Conservation (phyloP, 108 stramenopile species). For the Stephanodiscus minutulus region DNA sequence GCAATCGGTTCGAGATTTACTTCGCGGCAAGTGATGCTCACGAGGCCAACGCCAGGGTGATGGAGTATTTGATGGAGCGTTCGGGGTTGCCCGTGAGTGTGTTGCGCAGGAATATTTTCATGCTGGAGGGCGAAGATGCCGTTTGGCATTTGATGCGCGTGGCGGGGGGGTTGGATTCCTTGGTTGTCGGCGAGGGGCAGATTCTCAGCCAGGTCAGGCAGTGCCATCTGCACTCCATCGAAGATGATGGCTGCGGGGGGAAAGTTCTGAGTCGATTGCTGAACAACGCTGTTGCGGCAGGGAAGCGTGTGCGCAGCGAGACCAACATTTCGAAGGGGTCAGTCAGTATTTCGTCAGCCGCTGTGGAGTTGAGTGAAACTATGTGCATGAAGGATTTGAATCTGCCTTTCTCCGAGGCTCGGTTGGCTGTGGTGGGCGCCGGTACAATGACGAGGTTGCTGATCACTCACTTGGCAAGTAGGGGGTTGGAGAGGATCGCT, state of each 20-base stretch:
- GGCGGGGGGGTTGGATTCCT: slow-evolving; percentile 94
- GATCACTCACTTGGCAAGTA: slow-evolving; percentile 92
- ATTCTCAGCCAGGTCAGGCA: slow-evolving; percentile 96
- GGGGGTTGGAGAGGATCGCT: slow-evolving; percentile 92
- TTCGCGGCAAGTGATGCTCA: slow-evolving; percentile 89
- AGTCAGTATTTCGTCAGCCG: slow-evolving; percentile 93
- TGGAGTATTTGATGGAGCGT: slow-evolving; percentile 83
- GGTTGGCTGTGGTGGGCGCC: slow-evolving; percentile 94
- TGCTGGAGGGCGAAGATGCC: slow-evolving; percentile 94
- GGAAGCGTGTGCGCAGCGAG: slow-evolving; percentile 96
- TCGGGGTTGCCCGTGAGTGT: slow-evolving; percentile 81
- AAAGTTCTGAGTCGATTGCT: slow-evolving; percentile 93
- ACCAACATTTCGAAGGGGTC: slow-evolving; percentile 96
- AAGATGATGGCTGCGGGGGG: slow-evolving; percentile 95
- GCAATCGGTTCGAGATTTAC: slow-evolving; percentile 99
- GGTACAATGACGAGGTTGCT: slow-evolving; percentile 98
- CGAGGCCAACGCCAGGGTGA: slow-evolving; percentile 88
- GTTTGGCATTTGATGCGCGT: slow-evolving; percentile 98
- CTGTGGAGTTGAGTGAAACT: slow-evolving; percentile 92
- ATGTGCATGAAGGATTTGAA: slow-evolving; percentile 81
- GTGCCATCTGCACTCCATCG: slow-evolving; percentile 95
- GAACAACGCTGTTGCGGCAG: slow-evolving; percentile 95
- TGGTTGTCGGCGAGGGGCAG: slow-evolving; percentile 99
- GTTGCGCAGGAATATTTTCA: slow-evolving; percentile 92
- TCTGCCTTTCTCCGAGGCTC: slow-evolving; percentile 87